Base-by-base conservation (phyloP, 2,329 filamentous ascomycete genomes). In the Phialophora verrucosa region DNA sequence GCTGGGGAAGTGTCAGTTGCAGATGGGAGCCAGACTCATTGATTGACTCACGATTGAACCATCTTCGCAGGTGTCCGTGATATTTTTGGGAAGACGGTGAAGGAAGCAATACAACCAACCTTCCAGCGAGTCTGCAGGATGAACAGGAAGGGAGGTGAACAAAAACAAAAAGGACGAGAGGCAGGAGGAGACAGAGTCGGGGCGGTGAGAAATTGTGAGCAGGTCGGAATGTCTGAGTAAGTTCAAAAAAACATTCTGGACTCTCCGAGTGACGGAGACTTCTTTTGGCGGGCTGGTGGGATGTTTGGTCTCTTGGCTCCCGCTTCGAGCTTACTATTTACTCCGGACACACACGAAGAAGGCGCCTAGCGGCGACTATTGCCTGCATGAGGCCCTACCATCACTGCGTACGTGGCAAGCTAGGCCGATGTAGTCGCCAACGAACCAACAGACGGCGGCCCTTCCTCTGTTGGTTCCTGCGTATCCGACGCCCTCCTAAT, bases 41-140 rank as follows among this genome's bases (percentile, higher is more conserved):
- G 49, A 55, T 59, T 56, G 51, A 81, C 84, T 77, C 79, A 86
- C 84, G 84, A 87, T 83, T 85, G 83, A 82, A 86, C 84, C 84
- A 87, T 87, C 73, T 76, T 85, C 78, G 49, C 5, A 38, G 79
- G 70, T 71, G 73, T 73, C 53, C 29, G 32, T 23, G 31, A 68
- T 66, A 35, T 42, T 23, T 27, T 47, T 51, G 49, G 32, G 35
- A n/a, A 32, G 50, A 38, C 7, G 55, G 57, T 63, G 56, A 63
- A 50, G 54, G 25, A 66, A 53, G 54, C 49, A 31, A 55, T 62
- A 60, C 31, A 54, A 51, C 54, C 59, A 70, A 69, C 58, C 69
- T 55, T 65, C 68, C 56, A 62, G 66, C 57, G 59, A 62, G 65
- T 44, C 63, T 59, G 60, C 63, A 56, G 70, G 63, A 63, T 70